These are phyloP conservation scores for Teratosphaeria epicoccoides DNA, from an alignment of 2,329 filamentous ascomycete genomes.

Conservation along the genomic window DNA sequence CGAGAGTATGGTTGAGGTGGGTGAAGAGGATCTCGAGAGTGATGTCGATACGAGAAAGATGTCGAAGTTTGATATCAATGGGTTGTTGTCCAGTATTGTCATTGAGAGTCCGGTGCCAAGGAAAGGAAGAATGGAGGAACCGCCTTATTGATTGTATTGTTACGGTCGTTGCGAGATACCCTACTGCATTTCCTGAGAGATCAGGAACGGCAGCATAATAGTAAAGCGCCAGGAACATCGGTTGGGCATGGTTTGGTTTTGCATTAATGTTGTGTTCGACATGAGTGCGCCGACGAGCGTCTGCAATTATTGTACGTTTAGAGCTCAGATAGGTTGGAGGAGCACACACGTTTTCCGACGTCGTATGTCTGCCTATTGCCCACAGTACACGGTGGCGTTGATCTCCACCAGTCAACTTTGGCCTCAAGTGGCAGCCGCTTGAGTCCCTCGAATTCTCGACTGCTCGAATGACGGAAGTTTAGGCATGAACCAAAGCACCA, in stretches of 20 bases:
- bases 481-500: no score
- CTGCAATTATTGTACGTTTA: no score
- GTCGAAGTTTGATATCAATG: neutral
- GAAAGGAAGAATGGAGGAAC: neutral
- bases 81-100: neutral
- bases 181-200: neutral
- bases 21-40: conserved; percentile 5
- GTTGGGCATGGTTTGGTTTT: neutral
- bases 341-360: no score
- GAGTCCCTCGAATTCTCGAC: no score
- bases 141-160: neutral
- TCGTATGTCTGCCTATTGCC: no score
- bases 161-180: neutral
- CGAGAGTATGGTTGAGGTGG: conserved; percentile 51
- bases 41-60: neutral
- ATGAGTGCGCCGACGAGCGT: no score
- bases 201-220: neutral
- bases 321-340: no score
- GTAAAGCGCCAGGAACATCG: neutral
- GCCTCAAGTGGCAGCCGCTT: no score
- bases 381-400: no score
- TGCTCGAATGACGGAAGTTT: no score
- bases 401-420: no score
- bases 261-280: no score
- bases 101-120: neutral